Evolutionary conservation across 495 filamentous ascomycete genomes (phyloP).

Genomic region (Lophiostoma macrostomum): DNA sequence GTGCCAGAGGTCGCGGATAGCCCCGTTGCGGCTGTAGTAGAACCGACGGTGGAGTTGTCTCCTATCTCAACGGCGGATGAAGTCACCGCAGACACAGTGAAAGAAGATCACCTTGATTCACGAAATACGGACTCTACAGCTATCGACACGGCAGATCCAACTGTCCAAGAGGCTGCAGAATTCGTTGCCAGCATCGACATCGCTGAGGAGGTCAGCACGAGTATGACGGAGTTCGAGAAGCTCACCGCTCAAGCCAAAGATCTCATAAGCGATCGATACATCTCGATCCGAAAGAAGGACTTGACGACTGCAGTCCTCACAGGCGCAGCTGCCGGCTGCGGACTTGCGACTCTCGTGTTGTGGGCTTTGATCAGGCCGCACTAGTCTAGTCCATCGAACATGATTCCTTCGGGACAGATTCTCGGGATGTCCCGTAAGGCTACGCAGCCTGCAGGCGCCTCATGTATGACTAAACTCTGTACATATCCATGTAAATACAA

Average conservation of each 20-base stretch:
- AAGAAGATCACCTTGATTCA: too few species aligned
- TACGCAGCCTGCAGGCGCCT: neutral
- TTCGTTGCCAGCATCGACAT: conserved; percentile 11
- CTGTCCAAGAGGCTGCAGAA: neutral
- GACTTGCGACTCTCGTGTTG: too few species aligned
- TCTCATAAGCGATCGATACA: conserved; percentile 66
- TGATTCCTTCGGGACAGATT: neutral
- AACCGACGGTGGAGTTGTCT: too few species aligned
- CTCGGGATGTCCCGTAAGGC: neutral
- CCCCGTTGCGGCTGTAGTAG: neutral
- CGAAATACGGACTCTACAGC: too few species aligned
- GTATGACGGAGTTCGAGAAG: conserved; percentile 9
- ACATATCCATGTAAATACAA: conserved; percentile 16
- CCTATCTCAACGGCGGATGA: too few species aligned
- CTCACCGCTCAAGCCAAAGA: conserved; percentile 37
- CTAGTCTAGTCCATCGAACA: conserved; percentile 41
- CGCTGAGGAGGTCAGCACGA: conserved; percentile 7
- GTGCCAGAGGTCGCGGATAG: neutral
- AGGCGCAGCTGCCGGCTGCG: conserved; percentile 69
- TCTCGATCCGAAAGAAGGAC: conserved; percentile 70
- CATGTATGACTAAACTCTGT: conserved; percentile 22
- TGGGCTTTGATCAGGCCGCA: conserved; percentile 54
- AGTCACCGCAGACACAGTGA: too few species aligned
- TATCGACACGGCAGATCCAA: too few species aligned
- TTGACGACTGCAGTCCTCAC: conserved; percentile 67